Conservation (phyloP, 345 rosid genomes). For the Jatropha curcas region DNA sequence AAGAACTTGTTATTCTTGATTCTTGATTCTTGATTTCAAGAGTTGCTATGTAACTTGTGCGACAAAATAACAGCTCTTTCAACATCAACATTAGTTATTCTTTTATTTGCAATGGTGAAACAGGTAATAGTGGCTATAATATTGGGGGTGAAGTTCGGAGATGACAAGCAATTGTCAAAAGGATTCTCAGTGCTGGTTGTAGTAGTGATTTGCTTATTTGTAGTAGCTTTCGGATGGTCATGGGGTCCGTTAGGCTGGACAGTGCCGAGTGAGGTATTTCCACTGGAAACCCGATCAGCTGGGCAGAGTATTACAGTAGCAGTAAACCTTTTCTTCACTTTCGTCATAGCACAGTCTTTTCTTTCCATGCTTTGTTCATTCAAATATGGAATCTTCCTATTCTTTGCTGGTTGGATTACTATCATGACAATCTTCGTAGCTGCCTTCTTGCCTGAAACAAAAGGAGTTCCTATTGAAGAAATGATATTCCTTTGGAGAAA, state of each 20-base stretch:
- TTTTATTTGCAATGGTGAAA: constrained; percentile 5
- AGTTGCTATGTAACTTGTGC: no score
- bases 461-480: constrained; percentile 93
- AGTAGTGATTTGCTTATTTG: constrained; percentile 72
- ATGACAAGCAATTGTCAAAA: constrained; percentile 63
- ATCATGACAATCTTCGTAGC: constrained; percentile 84
- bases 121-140: constrained; percentile 71
- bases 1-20: no score
- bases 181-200: constrained; percentile 69
- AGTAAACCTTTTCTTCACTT: constrained; percentile 85
- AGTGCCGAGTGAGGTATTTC: constrained; percentile 88
- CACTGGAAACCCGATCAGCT: constrained; percentile 82
- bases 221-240: constrained; percentile 92
- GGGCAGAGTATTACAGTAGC: constrained; percentile 94
- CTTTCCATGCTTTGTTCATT: constrained; percentile 72
- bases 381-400: constrained; percentile 84
- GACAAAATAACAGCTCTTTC: background rate
- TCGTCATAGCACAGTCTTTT: constrained; percentile 75
- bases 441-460: constrained; percentile 78
- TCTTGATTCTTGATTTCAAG: no score
- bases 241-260: constrained; percentile 99
- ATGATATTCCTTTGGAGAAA: constrained; percentile 80
- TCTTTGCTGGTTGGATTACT: constrained; percentile 75
- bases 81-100: background rate
- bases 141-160: constrained; percentile 77